Conservation (phyloP, 1,284 basidiomycete genomes). For the Ganoderma resinaceum region DNA sequence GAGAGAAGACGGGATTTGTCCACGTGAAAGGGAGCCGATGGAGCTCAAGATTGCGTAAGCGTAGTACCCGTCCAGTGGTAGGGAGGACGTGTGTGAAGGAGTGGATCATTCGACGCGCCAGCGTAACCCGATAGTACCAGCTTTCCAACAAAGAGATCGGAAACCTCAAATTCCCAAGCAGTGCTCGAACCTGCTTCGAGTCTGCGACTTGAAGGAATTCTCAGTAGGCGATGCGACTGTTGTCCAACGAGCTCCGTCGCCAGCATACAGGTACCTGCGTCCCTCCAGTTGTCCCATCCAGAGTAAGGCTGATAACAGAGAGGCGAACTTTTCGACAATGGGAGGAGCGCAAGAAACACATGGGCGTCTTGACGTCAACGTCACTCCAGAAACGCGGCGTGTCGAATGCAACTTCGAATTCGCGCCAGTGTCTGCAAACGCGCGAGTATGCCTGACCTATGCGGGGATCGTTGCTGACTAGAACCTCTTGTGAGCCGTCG, state of each 20-base stretch:
- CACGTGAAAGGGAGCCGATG: background rate
- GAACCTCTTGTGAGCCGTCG: background rate
- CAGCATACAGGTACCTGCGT: no score
- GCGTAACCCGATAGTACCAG: background rate
- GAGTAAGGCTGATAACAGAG: background rate
- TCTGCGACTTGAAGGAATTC: background rate
- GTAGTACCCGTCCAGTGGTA: background rate
- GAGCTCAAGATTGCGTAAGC: background rate
- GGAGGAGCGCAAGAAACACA: background rate
- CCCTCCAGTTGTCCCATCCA: no score
- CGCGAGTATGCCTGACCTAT: no score
- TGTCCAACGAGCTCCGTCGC: background rate
- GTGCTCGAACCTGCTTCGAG: background rate
- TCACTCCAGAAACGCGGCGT: background rate
- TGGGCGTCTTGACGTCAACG: background rate
- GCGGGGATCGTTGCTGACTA: no score
- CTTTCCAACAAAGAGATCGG: background rate
- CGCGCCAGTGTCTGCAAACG: no score
- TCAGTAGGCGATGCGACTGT: background rate
- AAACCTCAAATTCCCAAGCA: background rate
- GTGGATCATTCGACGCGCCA: no score
- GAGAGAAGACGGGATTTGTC: background rate
- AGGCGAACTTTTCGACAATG: background rate
- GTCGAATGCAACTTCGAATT: background rate
- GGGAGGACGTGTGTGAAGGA: no score